Base-by-base conservation (phyloP, 805 yeast species). In the Suhomyces sp. region DNA sequence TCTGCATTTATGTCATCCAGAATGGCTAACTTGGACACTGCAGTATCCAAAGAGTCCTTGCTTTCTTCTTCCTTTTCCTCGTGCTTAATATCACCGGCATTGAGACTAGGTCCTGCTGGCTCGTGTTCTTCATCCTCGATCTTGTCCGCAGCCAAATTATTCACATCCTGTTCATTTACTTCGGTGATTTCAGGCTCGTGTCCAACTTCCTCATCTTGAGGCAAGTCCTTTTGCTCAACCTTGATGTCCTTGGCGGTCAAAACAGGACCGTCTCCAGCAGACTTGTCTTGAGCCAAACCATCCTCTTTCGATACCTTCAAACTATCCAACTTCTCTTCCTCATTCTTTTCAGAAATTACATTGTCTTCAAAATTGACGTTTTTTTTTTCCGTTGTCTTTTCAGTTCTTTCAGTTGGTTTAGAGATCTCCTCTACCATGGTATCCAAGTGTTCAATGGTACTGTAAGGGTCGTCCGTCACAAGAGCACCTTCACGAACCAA, bases 401-500 rank as follows among this genome's bases (percentile, higher is more conserved):
- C 47, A 6, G 41, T 19, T 5, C 5, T 23, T 10, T 19, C 40
- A n/a, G 31, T 46, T 40, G 50, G 49, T 47, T 64, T 71, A 60
- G 80, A 70, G n/a, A 81, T 82, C 44, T 69, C 71, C 50, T 74
- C 73, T 47, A 80, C 75, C 62, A 82, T 80, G 45, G 71, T 75
- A 58, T 81, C 85, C 50, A 81, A 72, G 49, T 74, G 76, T 35
- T 76, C 75, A 55, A 79, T 73, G 48, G 74, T 78, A 5, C 75
- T 70, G 56, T 75, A 80, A 1, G 79, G 78, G 47, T 81, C 85
- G 55, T 78, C 84, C 42, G 69, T 66, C 31, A 79, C 67, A 52
- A 84, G 69, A 0, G 84, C 88, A 46, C 88, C 88, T 60, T 81
- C 87, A 50, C 75, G 68, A 35, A 73, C 78, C 57, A 84, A 72